Evolutionary conservation across 345 rosid species (phyloP).

Genomic region (Schrenkiella parvula): DNA sequence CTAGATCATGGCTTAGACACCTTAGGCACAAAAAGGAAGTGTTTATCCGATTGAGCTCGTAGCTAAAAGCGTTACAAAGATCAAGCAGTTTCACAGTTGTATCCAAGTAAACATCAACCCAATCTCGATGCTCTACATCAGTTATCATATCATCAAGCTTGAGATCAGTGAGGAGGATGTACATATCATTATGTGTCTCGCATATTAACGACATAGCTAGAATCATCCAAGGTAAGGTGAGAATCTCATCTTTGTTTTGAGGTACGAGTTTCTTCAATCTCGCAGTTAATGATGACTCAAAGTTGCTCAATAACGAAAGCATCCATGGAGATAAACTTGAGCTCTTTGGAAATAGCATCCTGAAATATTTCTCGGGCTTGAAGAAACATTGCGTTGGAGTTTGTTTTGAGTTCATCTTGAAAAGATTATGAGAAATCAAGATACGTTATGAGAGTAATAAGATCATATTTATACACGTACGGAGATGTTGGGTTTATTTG

Average conservation of each 20-base stretch:
- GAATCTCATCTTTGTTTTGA: conserved; percentile 43
- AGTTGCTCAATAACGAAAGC: conserved; percentile 36
- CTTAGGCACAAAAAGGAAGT: conserved; percentile 50
- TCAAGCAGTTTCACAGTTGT: conserved; percentile 69
- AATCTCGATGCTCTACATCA: conserved; percentile 57
- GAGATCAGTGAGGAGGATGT: conserved; percentile 50
- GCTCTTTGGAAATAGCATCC: conserved; percentile 53
- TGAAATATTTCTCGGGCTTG: conserved; percentile 24
- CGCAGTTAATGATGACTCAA: conserved; percentile 56
- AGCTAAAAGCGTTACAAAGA: conserved; percentile 53
- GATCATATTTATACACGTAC: neutral
- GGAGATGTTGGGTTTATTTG: no score
- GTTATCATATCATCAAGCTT: conserved; percentile 46
- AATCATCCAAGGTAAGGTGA: conserved; percentile 64
- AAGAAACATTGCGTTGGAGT: neutral
- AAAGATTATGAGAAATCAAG: neutral
- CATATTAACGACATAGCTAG: conserved; percentile 55
- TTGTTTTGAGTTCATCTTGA: conserved; percentile 31
- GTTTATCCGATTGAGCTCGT: conserved; percentile 52
- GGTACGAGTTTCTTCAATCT: conserved; percentile 52
- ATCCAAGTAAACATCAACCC: conserved; percentile 68
- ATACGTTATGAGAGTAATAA: neutral
- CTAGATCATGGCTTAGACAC: conserved; percentile 49
- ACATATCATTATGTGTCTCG: conserved; percentile 55
- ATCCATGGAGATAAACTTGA: conserved; percentile 53